Conservation (phyloP, 495 filamentous ascomycete genomes). For the Penicillium steckii region DNA sequence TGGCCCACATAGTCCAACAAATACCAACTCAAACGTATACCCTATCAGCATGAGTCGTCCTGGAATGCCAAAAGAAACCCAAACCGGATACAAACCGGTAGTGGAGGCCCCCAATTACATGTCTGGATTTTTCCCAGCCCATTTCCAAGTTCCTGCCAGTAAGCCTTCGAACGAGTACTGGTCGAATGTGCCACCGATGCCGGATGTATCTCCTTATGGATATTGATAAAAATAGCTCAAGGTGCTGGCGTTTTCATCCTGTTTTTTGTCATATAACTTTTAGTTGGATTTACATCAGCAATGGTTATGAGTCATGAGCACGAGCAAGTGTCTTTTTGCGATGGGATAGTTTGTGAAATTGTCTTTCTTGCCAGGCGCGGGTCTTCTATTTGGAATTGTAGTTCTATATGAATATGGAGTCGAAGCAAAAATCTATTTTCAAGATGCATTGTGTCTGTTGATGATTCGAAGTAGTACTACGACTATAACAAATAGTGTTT, state of each 20-base stretch:
- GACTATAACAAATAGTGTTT: too few relatives aligned
- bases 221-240: constrained; percentile 7
- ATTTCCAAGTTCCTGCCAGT: constrained; percentile 13
- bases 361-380: neutral
- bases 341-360: neutral
- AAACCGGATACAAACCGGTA: constrained; percentile 6
- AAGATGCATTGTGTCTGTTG: too few relatives aligned
- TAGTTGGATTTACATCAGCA: neutral
- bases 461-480: too few relatives aligned
- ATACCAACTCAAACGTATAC: constrained; percentile 12
- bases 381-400: neutral
- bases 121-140: constrained; percentile 14
- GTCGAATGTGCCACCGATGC: constrained; percentile 10
- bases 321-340: constrained; percentile 1
- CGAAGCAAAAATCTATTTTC: too few relatives aligned
- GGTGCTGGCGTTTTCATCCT: neutral
- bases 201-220: constrained; percentile 16
- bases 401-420: too few relatives aligned
- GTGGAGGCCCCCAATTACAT: constrained; percentile 7
- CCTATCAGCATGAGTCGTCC: constrained; percentile 5
- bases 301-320: constrained; percentile 8
- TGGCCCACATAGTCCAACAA: constrained; percentile 23
- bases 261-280: neutral
- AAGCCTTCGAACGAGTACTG: constrained; percentile 16
- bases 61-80: constrained; percentile 13